phyloP scores from a whole-genome alignment of 495 filamentous ascomycete genomes.

The Trichoderma gamsii region DNA sequence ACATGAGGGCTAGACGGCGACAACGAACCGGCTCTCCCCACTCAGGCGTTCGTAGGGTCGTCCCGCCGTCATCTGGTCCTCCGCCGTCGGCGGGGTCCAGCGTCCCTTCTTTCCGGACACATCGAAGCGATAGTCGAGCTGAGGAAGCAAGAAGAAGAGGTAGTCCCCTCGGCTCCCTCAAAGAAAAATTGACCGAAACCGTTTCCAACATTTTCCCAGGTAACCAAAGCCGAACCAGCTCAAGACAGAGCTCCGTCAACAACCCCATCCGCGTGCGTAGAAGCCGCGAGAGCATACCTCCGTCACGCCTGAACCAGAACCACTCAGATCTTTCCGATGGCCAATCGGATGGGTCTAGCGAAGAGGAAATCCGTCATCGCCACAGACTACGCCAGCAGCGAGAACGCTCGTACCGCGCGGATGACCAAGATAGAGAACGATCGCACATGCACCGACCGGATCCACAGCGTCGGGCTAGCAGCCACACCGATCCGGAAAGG shows the following conservation, averaged over 20 bases:
- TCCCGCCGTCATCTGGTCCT: conserved; percentile 20
- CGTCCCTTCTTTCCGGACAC: conserved; percentile 18
- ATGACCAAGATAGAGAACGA: conserved; percentile 12
- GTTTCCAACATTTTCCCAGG: conserved; percentile 24
- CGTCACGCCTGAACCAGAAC: conserved; percentile 20
- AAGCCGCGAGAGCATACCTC: conserved; percentile 17
- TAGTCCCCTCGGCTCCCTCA: conserved; percentile 13
- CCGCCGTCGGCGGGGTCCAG: conserved; percentile 4
- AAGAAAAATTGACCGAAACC: conserved; percentile 26
- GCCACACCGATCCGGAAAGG: conserved; percentile 38
- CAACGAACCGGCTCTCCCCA: conserved; percentile 21
- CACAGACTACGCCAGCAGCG: conserved; percentile 16
- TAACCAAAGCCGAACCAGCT: conserved; percentile 24
- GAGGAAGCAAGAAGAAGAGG: conserved; percentile 24
- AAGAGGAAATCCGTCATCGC: conserved; percentile 10
- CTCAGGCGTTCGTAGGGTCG: conserved; percentile 23
- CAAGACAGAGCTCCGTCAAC: conserved; percentile 20
- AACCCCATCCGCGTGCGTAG: conserved; percentile 3
- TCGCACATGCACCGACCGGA: conserved; percentile 26
- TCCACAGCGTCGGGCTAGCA: conserved; percentile 35
- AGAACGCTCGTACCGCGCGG: background rate
- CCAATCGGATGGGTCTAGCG: conserved; percentile 17
- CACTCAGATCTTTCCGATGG: conserved; percentile 25
- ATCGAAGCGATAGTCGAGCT: conserved; percentile 25
- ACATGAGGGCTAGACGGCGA: conserved; percentile 13